Percentiles rank a stretch among this genome's conserved stretches.
Conservation (phyloP, 169 alveolate species). For the Cryptosporidium sp. region DNA sequence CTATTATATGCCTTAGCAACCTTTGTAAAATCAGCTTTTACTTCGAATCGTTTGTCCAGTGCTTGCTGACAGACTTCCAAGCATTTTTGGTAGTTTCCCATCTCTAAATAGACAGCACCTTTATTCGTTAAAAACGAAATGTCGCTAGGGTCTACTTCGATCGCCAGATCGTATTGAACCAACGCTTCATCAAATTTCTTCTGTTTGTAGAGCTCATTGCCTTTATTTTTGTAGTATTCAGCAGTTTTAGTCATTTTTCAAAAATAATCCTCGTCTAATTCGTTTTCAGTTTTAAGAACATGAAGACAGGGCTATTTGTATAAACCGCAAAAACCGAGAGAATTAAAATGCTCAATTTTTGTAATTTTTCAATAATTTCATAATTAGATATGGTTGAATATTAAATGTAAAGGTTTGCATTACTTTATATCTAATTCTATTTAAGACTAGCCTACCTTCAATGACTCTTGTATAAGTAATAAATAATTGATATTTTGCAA, state of each 20-base stretch:
- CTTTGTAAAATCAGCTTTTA: conserved; percentile 88
- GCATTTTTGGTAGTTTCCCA: conserved; percentile 92
- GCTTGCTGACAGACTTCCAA: conserved; percentile 93
- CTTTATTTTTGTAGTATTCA: conserved; percentile 82
- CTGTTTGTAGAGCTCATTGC: conserved; percentile 85
- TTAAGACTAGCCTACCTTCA: background rate
- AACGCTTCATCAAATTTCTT: conserved; percentile 94
- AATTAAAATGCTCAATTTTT: background rate
- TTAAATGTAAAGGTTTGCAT: background rate
- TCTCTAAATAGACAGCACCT: conserved; percentile 96
- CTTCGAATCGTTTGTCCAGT: conserved; percentile 91
- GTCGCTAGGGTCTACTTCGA: conserved; percentile 90
- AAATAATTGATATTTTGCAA: background rate
- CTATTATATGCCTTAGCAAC: conserved; percentile 87
- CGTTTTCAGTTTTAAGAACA: background rate
- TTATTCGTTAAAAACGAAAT: conserved; percentile 89
- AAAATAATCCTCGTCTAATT: background rate
- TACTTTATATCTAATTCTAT: background rate
- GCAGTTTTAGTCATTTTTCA: conserved; percentile 83
- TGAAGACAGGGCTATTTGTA: background rate
- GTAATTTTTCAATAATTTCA: background rate
- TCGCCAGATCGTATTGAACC: conserved; percentile 93
- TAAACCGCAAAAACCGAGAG: conserved; percentile 20
- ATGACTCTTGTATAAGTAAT: background rate
- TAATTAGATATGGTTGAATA: background rate